These are phyloP conservation scores for Madurella mycetomatis DNA, from an alignment of 2,329 filamentous ascomycete genomes.

Conservation along the genomic window DNA sequence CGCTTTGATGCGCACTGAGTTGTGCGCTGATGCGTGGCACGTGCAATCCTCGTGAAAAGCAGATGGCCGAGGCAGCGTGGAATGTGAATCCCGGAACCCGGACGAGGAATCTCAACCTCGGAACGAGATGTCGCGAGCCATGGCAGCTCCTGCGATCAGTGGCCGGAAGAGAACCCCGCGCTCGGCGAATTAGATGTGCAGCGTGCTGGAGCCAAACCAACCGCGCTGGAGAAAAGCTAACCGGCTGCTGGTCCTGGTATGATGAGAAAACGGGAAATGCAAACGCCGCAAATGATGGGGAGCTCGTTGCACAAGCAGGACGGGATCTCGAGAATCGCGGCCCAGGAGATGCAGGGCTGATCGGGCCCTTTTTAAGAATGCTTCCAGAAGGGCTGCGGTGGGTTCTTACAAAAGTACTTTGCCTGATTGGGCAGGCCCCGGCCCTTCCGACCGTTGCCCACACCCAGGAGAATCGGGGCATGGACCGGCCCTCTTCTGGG, in stretches of 20 bases:
- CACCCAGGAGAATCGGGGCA: background rate
- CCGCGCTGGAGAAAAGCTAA: background rate
- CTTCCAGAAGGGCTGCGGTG: conserved; percentile 22
- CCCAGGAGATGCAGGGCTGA: conserved; percentile 20
- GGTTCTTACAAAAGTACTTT: conserved; percentile 11
- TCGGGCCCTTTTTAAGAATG: conserved; percentile 16
- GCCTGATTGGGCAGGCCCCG: conserved; percentile 19
- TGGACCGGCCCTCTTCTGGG: background rate
- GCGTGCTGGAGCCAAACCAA: background rate
- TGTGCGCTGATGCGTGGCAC: no score
- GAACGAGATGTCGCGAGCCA: conserved; percentile 19
- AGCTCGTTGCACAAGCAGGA: background rate
- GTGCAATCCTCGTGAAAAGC: background rate
- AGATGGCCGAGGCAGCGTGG: background rate
- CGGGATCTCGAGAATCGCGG: background rate
- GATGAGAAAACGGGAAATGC: background rate
- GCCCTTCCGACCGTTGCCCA: conserved; percentile 18
- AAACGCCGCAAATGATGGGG: background rate
- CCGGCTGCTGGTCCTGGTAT: background rate
- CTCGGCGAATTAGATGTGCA: background rate
- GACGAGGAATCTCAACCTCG: conserved; percentile 16
- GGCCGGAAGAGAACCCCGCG: conserved; percentile 1
- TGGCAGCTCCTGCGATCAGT: conserved; percentile 3
- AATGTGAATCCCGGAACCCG: conserved; percentile 4
- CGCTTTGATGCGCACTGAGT: no score